Evolutionary conservation across 129 eudicot genomes (phyloP).

Genomic region (Flaveria robusta): DNA sequence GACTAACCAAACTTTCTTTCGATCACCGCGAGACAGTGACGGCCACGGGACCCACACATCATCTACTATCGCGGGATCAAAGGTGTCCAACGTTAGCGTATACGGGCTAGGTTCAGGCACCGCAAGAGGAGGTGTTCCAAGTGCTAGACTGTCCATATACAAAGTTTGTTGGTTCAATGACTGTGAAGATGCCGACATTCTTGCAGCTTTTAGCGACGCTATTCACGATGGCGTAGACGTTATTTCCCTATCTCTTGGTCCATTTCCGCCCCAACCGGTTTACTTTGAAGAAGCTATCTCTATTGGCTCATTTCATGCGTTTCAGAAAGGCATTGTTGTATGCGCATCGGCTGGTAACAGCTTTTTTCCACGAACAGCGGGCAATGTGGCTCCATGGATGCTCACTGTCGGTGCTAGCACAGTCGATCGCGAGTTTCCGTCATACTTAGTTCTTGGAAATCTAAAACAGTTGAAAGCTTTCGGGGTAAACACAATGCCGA

Average conservation of each 20-base stretch:
- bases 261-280: conserved; percentile 39
- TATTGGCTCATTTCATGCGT: conserved; percentile 64
- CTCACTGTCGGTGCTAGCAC: conserved; percentile 78
- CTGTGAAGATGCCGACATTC: conserved; percentile 63
- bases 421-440: conserved; percentile 52
- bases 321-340: conserved; percentile 55
- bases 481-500: conserved; percentile 43
- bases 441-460: conserved; percentile 53
- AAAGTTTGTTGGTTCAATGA: conserved; percentile 63
- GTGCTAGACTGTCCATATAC: conserved; percentile 67
- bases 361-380: conserved; percentile 42
- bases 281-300: conserved; percentile 48
- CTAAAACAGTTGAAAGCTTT: conserved; percentile 48
- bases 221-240: conserved; percentile 63
- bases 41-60: conserved; percentile 75
- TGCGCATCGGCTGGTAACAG: conserved; percentile 68
- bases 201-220: conserved; percentile 66
- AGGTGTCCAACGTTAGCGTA: conserved; percentile 43
- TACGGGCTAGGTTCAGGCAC: conserved; percentile 58
- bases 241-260: conserved; percentile 64
- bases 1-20: conserved; percentile 39
- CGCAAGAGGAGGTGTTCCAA: conserved; percentile 66
- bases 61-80: conserved; percentile 69
- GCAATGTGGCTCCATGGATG: conserved; percentile 76
- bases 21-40: conserved; percentile 57